These are phyloP conservation scores for Amanita jacksonii DNA, from an alignment of 768 basidiomycete species.

Conservation along the genomic window DNA sequence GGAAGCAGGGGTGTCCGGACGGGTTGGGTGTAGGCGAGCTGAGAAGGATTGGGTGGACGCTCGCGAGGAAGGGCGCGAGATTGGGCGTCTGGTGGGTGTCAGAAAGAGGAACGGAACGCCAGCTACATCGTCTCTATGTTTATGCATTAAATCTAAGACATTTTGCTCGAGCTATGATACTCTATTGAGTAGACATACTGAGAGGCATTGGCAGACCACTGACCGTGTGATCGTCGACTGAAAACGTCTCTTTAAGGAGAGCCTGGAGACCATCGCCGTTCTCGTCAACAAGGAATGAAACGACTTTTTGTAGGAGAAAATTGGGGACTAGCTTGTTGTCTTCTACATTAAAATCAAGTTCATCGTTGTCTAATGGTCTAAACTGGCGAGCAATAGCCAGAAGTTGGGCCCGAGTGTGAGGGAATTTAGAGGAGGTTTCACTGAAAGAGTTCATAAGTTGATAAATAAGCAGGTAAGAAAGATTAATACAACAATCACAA, in stretches of 20 bases:
- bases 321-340: constrained; percentile 43
- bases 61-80: constrained; percentile 74
- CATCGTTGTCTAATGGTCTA: constrained; percentile 49
- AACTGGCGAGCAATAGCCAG: constrained; percentile 63
- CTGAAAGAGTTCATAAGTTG: neutral
- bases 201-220: constrained; percentile 18
- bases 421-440: constrained; percentile 38
- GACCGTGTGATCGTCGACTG: constrained; percentile 61
- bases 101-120: constrained; percentile 79
- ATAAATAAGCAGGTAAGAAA: neutral
- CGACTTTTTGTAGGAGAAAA: constrained; percentile 60
- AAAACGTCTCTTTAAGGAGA: constrained; percentile 61
- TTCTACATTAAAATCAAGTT: constrained; percentile 42
- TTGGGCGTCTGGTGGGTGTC: constrained; percentile 69
- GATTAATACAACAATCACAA: neutral
- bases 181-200: constrained; percentile 13
- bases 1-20: constrained; percentile 70
- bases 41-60: constrained; percentile 70
- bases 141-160: constrained; percentile 93
- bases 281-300: constrained; percentile 65
- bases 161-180: constrained; percentile 65
- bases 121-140: constrained; percentile 78
- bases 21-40: constrained; percentile 43
- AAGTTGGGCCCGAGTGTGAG: constrained; percentile 79
- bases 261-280: constrained; percentile 80